Percentiles rank a stretch among this genome's conserved stretches.
Evolutionary conservation across 768 basidiomycete genomes (phyloP).

Genomic region (Macrolepiota fuliginosa): DNA sequence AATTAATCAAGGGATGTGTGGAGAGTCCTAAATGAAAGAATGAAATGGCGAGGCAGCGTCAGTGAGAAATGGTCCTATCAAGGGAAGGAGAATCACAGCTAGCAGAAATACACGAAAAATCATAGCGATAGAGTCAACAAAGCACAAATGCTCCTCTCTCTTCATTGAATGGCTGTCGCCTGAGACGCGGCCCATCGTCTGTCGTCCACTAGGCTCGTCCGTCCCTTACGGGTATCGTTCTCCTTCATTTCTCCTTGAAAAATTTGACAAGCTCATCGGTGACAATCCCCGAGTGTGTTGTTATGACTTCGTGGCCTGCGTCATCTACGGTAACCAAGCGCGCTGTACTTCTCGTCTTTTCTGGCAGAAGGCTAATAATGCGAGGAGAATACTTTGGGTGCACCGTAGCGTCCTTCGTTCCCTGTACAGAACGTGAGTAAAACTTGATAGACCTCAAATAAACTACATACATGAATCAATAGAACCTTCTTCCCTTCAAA

Average conservation of each 20-base stretch:
- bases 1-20: not conserved
- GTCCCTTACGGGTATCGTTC: not conserved
- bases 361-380: constrained; percentile 43
- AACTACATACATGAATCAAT: constrained; percentile 57
- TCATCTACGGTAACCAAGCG: constrained; percentile 47
- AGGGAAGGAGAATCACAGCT: not conserved
- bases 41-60: not conserved
- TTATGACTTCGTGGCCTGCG: constrained; percentile 51
- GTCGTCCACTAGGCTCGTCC: not conserved
- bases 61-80: not conserved
- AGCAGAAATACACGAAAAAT: not conserved
- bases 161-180: not conserved
- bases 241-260: not conserved
- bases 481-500: constrained; percentile 50
- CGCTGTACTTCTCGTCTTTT: constrained; percentile 29
- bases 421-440: constrained; percentile 29
- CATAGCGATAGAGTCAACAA: not conserved
- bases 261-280: constrained; percentile 19
- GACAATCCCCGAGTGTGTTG: constrained; percentile 39
- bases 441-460: not conserved
- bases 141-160: not conserved
- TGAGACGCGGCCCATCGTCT: not conserved
- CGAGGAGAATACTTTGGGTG: constrained; percentile 49
- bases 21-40: not conserved
- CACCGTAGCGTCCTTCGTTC: constrained; percentile 59